Conservation (phyloP, 2,329 filamentous ascomycete genomes). For the Ampelomyces quisqualis region DNA sequence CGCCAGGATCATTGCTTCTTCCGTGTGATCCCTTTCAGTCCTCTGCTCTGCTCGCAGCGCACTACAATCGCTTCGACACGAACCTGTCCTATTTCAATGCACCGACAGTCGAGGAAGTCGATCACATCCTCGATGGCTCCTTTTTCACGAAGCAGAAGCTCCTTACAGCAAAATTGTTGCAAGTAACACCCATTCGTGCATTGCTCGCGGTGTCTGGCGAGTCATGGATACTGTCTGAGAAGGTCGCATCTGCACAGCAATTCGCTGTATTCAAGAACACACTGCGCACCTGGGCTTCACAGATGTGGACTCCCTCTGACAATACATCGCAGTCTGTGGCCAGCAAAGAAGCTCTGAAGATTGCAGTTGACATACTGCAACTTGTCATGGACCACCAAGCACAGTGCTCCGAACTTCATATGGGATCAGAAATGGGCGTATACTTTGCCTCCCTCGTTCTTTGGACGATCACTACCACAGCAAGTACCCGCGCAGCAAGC, state of each 20-base stretch:
- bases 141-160: slow-evolving; percentile 31
- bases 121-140: slow-evolving; percentile 29
- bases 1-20: slow-evolving; percentile 7
- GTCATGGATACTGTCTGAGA: slow-evolving; percentile 49
- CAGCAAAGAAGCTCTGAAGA: slow-evolving; percentile 29
- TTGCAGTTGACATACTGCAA: slow-evolving; percentile 30
- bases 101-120: slow-evolving; percentile 15
- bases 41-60: slow-evolving; percentile 39
- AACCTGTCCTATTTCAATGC: slow-evolving; percentile 15
- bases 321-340: slow-evolving; percentile 10
- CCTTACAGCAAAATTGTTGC: slow-evolving; percentile 42
- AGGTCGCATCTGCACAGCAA: slow-evolving; percentile 39
- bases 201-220: slow-evolving; percentile 49
- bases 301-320: slow-evolving; percentile 24
- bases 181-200: slow-evolving; percentile 44
- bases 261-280: slow-evolving; percentile 36
- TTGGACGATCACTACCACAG: slow-evolving; percentile 38
- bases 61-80: slow-evolving; percentile 29
- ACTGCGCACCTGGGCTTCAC: slow-evolving; percentile 41
- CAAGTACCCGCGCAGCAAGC: slow-evolving; percentile 20
- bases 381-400: slow-evolving; percentile 23
- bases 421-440: slow-evolving; percentile 39
- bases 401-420: slow-evolving; percentile 18
- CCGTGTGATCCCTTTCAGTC: slow-evolving; percentile 42
- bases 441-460: slow-evolving; percentile 40